Conservation (phyloP, 306 rosid genomes). For the Medicago arabica region DNA sequence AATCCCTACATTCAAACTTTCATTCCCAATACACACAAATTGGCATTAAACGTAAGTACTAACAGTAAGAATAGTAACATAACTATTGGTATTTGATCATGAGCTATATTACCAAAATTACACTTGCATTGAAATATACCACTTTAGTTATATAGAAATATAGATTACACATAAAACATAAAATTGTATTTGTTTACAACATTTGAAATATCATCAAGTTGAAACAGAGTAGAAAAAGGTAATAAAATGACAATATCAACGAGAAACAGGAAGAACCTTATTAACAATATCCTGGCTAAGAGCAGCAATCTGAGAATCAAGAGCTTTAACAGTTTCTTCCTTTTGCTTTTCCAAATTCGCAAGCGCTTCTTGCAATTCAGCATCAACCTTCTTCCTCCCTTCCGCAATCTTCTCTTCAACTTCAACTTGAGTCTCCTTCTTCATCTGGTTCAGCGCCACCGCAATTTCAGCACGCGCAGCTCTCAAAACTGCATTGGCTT, state of each 20-base stretch:
- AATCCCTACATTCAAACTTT: not conserved
- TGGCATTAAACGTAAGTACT: too few species aligned
- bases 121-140: not conserved
- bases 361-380: slow-evolving; percentile 81
- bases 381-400: slow-evolving; percentile 85
- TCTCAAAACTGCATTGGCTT: slow-evolving; percentile 69
- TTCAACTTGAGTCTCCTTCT: slow-evolving; percentile 88
- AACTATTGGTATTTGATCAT: not conserved
- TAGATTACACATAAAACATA: not conserved
- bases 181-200: not conserved
- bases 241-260: too few species aligned
- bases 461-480: slow-evolving; percentile 92
- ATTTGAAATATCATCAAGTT: too few species aligned
- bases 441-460: slow-evolving; percentile 86
- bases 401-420: slow-evolving; percentile 80
- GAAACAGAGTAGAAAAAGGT: too few species aligned
- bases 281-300: slow-evolving; percentile 87
- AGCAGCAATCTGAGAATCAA: slow-evolving; percentile 76
- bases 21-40: too few species aligned
- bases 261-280: slow-evolving; percentile 71
- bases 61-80: too few species aligned
- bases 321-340: slow-evolving; percentile 75
- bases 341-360: slow-evolving; percentile 75
- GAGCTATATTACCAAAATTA: too few species aligned
- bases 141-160: too few species aligned